Base-by-base conservation (phyloP, 2,329 filamentous ascomycete genomes). In the Aureobasidium vineae region DNA sequence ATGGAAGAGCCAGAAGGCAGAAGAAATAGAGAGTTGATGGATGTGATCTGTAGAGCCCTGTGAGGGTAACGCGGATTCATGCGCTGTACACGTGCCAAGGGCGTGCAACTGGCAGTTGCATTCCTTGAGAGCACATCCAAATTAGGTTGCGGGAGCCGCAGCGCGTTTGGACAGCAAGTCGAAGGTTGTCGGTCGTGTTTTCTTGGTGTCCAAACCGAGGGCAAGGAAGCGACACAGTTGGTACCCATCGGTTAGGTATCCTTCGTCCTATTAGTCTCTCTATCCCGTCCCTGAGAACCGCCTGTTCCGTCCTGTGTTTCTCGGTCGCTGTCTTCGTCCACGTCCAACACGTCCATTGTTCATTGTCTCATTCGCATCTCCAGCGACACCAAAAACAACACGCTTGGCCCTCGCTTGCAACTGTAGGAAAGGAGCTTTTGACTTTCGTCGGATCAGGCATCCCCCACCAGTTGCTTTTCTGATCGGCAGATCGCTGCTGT, bases 401-500 rank as follows among this genome's bases (percentile, higher is more conserved):
- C 23, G 36, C 53, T 56, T 41, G 53, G 53, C 53, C 28, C 53
- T 41, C 53, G 53, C 53, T 56, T 59, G 40, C 21, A 59, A 8
- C 54, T 43, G 23, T 31, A 45, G 26, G 21, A 56, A 56, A 56
- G 53, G 53, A 59, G 41, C 23, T 45, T 45, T 45, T 59, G 36
- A 6, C 16, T 28, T 45, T 59, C 21, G 56, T 43, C 31, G 41
- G 41, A 49, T 36, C 28, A 61, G 41, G 56, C 41, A 26, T 61
- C 40, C 56, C 47, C 40, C 40, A 59, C 56, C 33, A 26, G 56
- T 45, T 59, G 38, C 56, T 59, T 59, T 59, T 43, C 26, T 59
- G 57, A 61, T 61, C 57, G 57, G 57, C 57, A 61, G 57, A 61
- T 61, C 57, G 38, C 33, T 36, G 16, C 43, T 28, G 57, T 47